Evolutionary conservation across 2,329 filamentous ascomycete genomes (phyloP), one percentile per base, ranked within the genome.

Genomic region (Penicillium sp.): DNA sequence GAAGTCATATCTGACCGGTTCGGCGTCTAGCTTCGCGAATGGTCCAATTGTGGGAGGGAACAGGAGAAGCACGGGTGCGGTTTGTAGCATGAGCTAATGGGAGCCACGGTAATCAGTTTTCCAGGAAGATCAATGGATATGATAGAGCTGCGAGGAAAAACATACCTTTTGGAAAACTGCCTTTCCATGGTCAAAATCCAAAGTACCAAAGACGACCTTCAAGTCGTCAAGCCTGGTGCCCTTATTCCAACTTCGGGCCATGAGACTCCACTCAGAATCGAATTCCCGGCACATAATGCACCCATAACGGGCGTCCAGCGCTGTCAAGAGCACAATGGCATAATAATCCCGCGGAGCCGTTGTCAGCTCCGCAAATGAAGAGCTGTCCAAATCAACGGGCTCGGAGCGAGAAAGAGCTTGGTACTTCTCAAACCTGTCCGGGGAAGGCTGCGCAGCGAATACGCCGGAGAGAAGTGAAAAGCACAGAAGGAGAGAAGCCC

Each of bases 271-370:
- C 75, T 99, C 94, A 1, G 92, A 88, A 71, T 96, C 89, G 72
- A 99, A 96, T 46, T 96, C 90, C 46, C 85, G 83, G 73, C 94
- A 99, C 42, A 97, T 79, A 60, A 86, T 79, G 71, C 94, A 99
- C 54, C 89, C 90, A 69, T 90, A 97, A 52, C 90, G 84, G 26
- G 85, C 68, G 60, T 96, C 92, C 65, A 92, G 76, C 30, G 94
- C 94, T 1, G 94, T 99, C 59, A 99, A 78, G 12, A 99, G 83
- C 3, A 99, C 83, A 2, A 86, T 87, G 23, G 89, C 82, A 32
- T 86, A 86, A 72, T 97, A 96, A 74, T 99, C 89, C 61, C 94
- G 85, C 10, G 92, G 91, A 1, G 83, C 75, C 13, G 84, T 76
- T 3, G 90, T 96, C 61, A 97, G 77, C 60, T 89, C 83, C 61